Percentiles rank a stretch among this genome's conserved stretches.
Conservation (phyloP, 495 filamentous ascomycete species). For the Tuber microsphaerosporum region DNA sequence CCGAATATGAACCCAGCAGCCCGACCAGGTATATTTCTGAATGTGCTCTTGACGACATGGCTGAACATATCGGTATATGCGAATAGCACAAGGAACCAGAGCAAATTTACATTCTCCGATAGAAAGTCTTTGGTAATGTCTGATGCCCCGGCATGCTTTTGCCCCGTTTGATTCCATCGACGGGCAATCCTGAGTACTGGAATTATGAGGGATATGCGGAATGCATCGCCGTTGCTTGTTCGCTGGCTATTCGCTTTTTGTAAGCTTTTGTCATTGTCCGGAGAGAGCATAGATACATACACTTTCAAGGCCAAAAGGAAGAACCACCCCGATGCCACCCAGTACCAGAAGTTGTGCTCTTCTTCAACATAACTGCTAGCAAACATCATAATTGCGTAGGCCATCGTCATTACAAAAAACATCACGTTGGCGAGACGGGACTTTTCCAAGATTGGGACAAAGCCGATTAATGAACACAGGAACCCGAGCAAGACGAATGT, state of each 20-base stretch:
- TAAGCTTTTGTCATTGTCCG: background rate
- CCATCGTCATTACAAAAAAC: slow-evolving; percentile 47
- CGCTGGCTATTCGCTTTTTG: background rate
- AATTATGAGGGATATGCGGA: slow-evolving; percentile 38
- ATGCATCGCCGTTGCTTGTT: background rate
- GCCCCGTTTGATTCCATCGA: slow-evolving; percentile 93
- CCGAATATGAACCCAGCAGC: slow-evolving; percentile 70
- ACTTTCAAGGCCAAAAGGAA: slow-evolving; percentile 56
- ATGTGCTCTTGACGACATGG: slow-evolving; percentile 41
- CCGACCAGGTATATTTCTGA: slow-evolving; percentile 28
- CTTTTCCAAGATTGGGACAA: slow-evolving; percentile 21
- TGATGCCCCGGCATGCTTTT: slow-evolving; percentile 81
- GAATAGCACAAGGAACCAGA: slow-evolving; percentile 68
- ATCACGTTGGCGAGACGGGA: slow-evolving; percentile 28
- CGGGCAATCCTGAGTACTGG: slow-evolving; percentile 49
- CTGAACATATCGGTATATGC: slow-evolving; percentile 56
- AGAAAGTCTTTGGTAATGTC: slow-evolving; percentile 72
- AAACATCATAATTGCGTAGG: slow-evolving; percentile 87
- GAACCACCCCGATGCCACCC: slow-evolving; percentile 72
- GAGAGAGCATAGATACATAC: slow-evolving; percentile 16
- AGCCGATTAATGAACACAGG: slow-evolving; percentile 40
- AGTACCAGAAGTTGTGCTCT: slow-evolving; percentile 98
- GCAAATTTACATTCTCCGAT: slow-evolving; percentile 51
- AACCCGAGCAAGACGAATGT: slow-evolving; percentile 47
- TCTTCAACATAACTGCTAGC: slow-evolving; percentile 96